Evolutionary conservation across 129 eudicot genomes (phyloP), one percentile per base, ranked within the genome.

Genomic region (Escallonia herrerae): DNA sequence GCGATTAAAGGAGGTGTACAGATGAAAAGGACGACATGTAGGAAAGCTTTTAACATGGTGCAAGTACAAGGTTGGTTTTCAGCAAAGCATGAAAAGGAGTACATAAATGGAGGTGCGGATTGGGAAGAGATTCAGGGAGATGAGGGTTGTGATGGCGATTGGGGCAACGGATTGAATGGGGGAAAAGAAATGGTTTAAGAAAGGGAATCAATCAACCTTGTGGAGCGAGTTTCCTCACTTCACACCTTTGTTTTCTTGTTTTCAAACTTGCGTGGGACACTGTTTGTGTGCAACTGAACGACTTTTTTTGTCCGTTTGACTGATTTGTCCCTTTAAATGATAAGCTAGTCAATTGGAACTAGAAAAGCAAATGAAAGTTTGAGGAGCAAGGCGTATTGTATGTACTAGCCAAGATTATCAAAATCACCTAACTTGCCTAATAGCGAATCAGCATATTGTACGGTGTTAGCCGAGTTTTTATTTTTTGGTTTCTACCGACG

Each of bases 1-100:
- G 15, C 10, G 4, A 11, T 15, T n/a, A 70, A 54, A 5, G 71
- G 75, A 10, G 72, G 54, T 37, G 68, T 40, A 4, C 60, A 15
- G 46, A 67, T 51, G 12, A 50, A 58, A 22, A 22, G 33, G 33
- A 22, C 33, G 33, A 22, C 33, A 22, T 22, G 33, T 22, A 22
- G 33, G 33, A 22, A 22, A 22, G 33, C 33, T 22, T 22, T 22
- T 22, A 22, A 22, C 33, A 22, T 22, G 33, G 33, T 22, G 33
- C 33, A 22, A 22, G 33, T 22, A 22, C 33, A 22, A 22, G 33
- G 33, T 22, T 22, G 33, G 33, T 22, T 22, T 22, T 22, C 33
- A 22, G 33, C 33, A 22, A 22, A 22, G 0, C 33, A 22, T 22
- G 33, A 22, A 22, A 22, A 22, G 33, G 33, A 22, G 33, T 22